These are phyloP conservation scores for Xylaria sp. DNA, from an alignment of 2,329 filamentous ascomycete species.

Conservation along the genomic window DNA sequence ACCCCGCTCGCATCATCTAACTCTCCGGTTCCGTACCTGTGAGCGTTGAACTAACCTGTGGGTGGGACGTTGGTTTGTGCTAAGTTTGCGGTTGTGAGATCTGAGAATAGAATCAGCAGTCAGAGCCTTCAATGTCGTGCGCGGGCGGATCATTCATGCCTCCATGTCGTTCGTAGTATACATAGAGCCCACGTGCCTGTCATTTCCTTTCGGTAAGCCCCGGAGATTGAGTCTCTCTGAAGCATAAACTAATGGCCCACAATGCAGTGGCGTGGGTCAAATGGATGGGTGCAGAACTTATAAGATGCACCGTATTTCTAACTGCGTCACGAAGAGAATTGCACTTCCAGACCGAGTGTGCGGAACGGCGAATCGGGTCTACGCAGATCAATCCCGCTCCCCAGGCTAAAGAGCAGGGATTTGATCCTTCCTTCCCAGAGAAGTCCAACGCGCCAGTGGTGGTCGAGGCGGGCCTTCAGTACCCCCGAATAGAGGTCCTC, in stretches of 20 bases:
- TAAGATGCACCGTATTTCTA: constrained; percentile 39
- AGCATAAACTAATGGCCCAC: not conserved
- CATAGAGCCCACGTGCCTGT: not conserved
- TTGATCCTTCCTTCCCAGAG: constrained; percentile 94
- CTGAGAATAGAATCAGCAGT: not conserved
- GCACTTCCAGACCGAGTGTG: constrained; percentile 77
- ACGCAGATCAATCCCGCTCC: constrained; percentile 81
- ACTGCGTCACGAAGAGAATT: constrained; percentile 72
- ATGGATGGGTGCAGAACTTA: not conserved
- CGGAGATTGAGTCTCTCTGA: not conserved
- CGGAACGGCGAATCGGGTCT: constrained; percentile 78
- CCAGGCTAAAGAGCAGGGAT: constrained; percentile 89
- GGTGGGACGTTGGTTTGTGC: not conserved
- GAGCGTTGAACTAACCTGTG: not conserved
- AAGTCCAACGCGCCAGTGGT: constrained; percentile 82
- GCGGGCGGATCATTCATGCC: not conserved
- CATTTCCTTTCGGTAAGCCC: not conserved
- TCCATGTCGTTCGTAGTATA: not conserved
- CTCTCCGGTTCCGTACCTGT: not conserved
- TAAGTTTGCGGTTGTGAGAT: not conserved
- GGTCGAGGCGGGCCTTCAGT: constrained; percentile 86
- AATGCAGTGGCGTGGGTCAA: not conserved
- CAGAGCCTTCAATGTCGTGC: not conserved
- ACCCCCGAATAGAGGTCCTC: constrained; percentile 80
- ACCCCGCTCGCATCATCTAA: not conserved